Base-by-base conservation (phyloP, 352 stramenopile species). In the Globisporangium canariense region DNA sequence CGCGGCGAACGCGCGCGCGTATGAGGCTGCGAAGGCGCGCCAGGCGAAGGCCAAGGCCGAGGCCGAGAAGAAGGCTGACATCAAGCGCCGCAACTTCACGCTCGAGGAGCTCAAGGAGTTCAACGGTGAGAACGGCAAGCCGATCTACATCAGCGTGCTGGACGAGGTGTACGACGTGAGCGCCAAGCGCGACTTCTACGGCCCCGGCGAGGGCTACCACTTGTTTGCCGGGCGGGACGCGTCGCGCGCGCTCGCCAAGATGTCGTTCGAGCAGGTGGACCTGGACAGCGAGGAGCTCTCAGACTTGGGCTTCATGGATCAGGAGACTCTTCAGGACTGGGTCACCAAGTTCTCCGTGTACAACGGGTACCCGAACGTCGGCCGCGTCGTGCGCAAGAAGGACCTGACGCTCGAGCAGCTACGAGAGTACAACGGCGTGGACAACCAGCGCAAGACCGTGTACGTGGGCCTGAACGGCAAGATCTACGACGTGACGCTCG, bases 401-500 rank as follows among this genome's bases (percentile, higher is more conserved):
- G 81, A 93, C 49, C 65, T 96, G 67, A 93, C 86, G 47, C 81
- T 91, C 52, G 76, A 86, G 55, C 75, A 98, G 68, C 76, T 99
- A n/a, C 74, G 78, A n/a, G 76, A 68, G 40, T 87, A 87, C 61
- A 92, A 97, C 66, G 86, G 89, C 65, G 68, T 89, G 20, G 79
- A 93, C 71, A 83, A 89, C 65, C 88, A 90, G 40, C 81, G 87
- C 60, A 79, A 96, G 54, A 97, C 88, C 20, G 96, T 98, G 59
- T 99, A 99, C 71, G 77, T 99, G 45, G 96, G 78, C 22, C 70
- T 97, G 4, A 94, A 94, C 20, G 88, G 94, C 66, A 97, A 97
- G 59, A 96, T 99, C 47, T 99, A 98, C 78, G 97, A 99, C 77
- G 91, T 98, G 54, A 98, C 93, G 22, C 96, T 98, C 72, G 96